phyloP scores from a whole-genome alignment of 2,329 filamentous ascomycete genomes.

The Clonostachys rosea region DNA sequence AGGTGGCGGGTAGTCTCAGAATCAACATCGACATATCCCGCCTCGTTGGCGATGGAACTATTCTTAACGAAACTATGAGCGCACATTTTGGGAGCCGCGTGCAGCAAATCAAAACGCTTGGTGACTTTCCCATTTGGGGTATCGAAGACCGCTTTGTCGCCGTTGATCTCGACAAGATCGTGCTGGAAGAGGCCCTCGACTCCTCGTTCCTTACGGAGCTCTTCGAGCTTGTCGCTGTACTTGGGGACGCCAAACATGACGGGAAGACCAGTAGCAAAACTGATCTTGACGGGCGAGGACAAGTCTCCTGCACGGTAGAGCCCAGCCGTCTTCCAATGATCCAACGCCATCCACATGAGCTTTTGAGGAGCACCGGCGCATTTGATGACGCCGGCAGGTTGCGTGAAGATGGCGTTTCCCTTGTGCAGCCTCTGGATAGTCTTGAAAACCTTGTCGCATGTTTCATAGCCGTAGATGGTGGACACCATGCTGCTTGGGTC shows the following conservation, averaged over 20 bases:
- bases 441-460: slow-evolving; percentile 45
- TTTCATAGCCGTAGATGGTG: slow-evolving; percentile 53
- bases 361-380: slow-evolving; percentile 60
- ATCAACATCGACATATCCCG: slow-evolving; percentile 55
- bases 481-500: slow-evolving; percentile 43
- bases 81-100: slow-evolving; percentile 55
- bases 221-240: slow-evolving; percentile 48
- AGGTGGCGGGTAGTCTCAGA: slow-evolving; percentile 46
- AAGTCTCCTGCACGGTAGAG: slow-evolving; percentile 37
- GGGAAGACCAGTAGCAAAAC: slow-evolving; percentile 50
- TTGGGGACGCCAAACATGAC: slow-evolving; percentile 58
- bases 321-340: slow-evolving; percentile 51
- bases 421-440: slow-evolving; percentile 40
- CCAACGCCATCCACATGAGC: slow-evolving; percentile 57
- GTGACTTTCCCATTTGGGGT: slow-evolving; percentile 20
- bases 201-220: slow-evolving; percentile 45
- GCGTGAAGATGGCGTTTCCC: slow-evolving; percentile 54
- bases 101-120: slow-evolving; percentile 47
- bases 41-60: slow-evolving; percentile 47
- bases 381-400: slow-evolving; percentile 53
- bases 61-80: slow-evolving; percentile 48
- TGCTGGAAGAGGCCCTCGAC: slow-evolving; percentile 57
- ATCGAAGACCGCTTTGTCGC: slow-evolving; percentile 33
- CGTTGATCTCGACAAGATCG: not conserved
- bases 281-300: slow-evolving; percentile 41